These are phyloP conservation scores for Bimuria novae-zelandiae DNA, from an alignment of 2,329 filamentous ascomycete genomes.

Conservation along the genomic window DNA sequence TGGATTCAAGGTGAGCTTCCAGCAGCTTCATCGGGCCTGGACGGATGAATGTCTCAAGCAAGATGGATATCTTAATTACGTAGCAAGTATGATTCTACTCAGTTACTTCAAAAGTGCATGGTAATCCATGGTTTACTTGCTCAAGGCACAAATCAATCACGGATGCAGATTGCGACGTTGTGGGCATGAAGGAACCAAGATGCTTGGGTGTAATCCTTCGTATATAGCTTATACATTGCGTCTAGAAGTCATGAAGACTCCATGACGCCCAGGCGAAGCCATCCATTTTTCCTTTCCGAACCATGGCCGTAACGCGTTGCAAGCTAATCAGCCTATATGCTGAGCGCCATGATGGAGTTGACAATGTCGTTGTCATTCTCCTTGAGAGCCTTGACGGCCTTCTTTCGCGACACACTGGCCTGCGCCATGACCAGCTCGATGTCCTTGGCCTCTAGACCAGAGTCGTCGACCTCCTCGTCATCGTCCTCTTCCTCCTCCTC, in stretches of 20 bases:
- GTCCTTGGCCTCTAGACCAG: conserved; percentile 96
- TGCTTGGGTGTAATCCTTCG: conserved; percentile 7
- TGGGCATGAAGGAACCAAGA: background rate
- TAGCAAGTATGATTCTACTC: too few species aligned
- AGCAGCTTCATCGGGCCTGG: too few species aligned
- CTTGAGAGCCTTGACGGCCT: conserved; percentile 97
- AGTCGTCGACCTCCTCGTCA: conserved; percentile 92
- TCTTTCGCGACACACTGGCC: conserved; percentile 94
- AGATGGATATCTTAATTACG: too few species aligned
- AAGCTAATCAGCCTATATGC: conserved; percentile 49
- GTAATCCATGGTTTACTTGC: too few species aligned
- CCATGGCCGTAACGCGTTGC: background rate
- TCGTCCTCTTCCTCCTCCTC: conserved; percentile 86
- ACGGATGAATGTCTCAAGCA: too few species aligned
- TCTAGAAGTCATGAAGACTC: conserved; percentile 9
- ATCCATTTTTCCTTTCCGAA: conserved; percentile 9
- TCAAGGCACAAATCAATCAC: background rate
- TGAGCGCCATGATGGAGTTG: conserved; percentile 99
- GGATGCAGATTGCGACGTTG: background rate
- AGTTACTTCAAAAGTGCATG: too few species aligned
- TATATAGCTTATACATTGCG: conserved; percentile 10
- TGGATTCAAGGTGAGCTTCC: background rate
- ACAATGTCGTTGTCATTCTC: conserved; percentile 99
- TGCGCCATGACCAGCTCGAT: conserved; percentile 99
- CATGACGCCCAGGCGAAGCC: conserved; percentile 12